Evolutionary conservation across 768 basidiomycete species (phyloP).

Genomic region (Pisolithus albus): DNA sequence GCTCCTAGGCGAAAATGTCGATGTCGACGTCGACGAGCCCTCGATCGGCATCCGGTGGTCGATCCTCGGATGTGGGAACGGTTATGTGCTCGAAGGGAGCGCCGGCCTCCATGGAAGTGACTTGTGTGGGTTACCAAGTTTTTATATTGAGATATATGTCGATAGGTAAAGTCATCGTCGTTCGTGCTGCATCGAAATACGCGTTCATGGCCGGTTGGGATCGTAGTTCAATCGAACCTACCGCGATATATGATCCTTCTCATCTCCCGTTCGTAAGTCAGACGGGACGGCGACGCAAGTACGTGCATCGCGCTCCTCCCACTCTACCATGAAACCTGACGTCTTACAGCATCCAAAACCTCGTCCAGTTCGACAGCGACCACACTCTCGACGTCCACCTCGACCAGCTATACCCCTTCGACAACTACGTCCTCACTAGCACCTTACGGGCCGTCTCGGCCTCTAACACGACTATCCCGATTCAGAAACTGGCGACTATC

Average conservation of each 20-base stretch:
- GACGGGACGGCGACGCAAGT: slow-evolving; percentile 40
- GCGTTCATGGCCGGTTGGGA: background rate
- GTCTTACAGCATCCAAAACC: slow-evolving; percentile 41
- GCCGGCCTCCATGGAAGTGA: slow-evolving; percentile 39
- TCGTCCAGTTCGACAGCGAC: slow-evolving; percentile 52
- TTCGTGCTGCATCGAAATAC: background rate
- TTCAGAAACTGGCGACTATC: slow-evolving; percentile 38
- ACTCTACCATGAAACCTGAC: too few species aligned
- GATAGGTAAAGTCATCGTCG: slow-evolving; percentile 35
- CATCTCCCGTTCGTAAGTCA: slow-evolving; percentile 37
- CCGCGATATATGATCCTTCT: slow-evolving; percentile 39
- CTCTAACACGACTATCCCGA: slow-evolving; percentile 33
- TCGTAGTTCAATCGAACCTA: slow-evolving; percentile 30
- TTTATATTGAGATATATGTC: slow-evolving; percentile 38
- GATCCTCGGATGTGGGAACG: slow-evolving; percentile 45
- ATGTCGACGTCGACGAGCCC: slow-evolving; percentile 54
- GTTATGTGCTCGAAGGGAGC: slow-evolving; percentile 39
- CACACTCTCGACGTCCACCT: slow-evolving; percentile 50
- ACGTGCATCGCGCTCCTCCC: background rate
- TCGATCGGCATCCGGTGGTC: slow-evolving; percentile 52
- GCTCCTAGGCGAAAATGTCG: slow-evolving; percentile 49
- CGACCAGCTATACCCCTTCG: slow-evolving; percentile 51
- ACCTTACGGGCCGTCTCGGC: slow-evolving; percentile 37
- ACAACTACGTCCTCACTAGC: slow-evolving; percentile 44
- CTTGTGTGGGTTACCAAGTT: slow-evolving; percentile 41